Evolutionary conservation across 1,284 basidiomycete species (phyloP), one percentile per base, ranked within the genome.

Genomic region (Cutaneotrichosporon curvatum): DNA sequence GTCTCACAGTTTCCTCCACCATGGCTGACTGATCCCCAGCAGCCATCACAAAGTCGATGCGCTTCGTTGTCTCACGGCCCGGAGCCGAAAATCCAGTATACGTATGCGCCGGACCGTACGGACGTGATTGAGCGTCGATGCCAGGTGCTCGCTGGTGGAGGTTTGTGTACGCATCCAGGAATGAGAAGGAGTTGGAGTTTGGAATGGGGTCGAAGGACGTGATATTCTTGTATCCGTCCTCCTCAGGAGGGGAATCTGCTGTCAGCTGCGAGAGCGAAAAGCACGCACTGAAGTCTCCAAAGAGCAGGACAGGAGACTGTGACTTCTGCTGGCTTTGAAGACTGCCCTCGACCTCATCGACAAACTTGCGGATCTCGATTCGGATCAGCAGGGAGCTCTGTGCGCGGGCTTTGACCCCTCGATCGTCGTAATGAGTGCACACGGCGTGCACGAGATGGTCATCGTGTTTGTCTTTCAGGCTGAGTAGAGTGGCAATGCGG

Each of bases 361-460:
- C 60, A 56, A 58, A 67, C n/a, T 50, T 41, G 25, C 50, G 51
- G 23, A 60, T 56, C 16, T 60, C 50, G 12, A 56, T 45, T 15
- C 70, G 55, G 41, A 71, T 64, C 18, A 70, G 44, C 33, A 63
- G 51, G 39, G 65, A 67, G 32, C 60, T 60, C 39, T 67, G 44
- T 5, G 59, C 63, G 21, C 68, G 51, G 5, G 68, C 62, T 18
- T 36, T 28, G 14, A 56, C 32, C 6, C 70, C 67, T n/a, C 31
- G 37, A 49, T 71, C 61, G 45, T 72, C 70, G 45, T 67, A 72
- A 42, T 71, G 69, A 1, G 70, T 72, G 47, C 64, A 63, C 38
- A 67, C 56, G n/a, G 68, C 57, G 48, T 71, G 68, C 9, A 71
- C 52, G 8, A 62, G 45, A 10, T 43, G 14, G 2, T 45, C 45